Conservation (phyloP, 1,284 basidiomycete species). For the Ustilago sp. region DNA sequence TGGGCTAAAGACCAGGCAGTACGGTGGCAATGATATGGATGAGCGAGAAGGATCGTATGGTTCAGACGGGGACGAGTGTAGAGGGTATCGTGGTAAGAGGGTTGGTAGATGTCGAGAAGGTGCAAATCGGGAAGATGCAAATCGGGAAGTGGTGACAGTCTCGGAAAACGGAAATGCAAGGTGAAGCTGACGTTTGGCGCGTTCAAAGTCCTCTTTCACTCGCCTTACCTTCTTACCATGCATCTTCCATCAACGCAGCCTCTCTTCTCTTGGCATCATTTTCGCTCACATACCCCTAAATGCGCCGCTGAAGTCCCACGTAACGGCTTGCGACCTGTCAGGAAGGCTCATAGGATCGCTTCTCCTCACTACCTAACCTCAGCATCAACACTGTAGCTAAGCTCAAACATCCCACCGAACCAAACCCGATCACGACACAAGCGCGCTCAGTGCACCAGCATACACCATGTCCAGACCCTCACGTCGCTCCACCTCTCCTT, state of each 20-base stretch:
- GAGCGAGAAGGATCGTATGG: neutral
- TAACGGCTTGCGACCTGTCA: neutral
- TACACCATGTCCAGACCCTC: slow-evolving; percentile 5
- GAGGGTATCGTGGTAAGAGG: neutral
- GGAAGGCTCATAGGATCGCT: neutral
- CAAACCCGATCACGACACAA: too few species aligned
- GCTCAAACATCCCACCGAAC: neutral
- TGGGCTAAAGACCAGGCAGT: neutral
- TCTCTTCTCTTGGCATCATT: neutral
- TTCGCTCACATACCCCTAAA: neutral
- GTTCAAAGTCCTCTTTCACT: slow-evolving; percentile 2
- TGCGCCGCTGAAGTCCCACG: neutral
- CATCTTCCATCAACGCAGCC: neutral
- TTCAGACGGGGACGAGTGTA: neutral
- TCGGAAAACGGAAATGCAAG: slow-evolving; percentile 9
- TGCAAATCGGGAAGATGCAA: neutral
- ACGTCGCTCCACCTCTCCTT: neutral
- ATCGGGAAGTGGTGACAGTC: neutral
- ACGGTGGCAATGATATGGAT: neutral
- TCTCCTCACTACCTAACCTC: neutral
- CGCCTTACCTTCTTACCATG: neutral
- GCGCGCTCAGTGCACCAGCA: neutral
- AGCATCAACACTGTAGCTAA: neutral
- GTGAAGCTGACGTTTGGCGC: neutral
- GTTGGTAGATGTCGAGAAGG: neutral